phyloP scores from a whole-genome alignment of 2,329 filamentous ascomycete genomes.

The Sporothrix euskadiensis region DNA sequence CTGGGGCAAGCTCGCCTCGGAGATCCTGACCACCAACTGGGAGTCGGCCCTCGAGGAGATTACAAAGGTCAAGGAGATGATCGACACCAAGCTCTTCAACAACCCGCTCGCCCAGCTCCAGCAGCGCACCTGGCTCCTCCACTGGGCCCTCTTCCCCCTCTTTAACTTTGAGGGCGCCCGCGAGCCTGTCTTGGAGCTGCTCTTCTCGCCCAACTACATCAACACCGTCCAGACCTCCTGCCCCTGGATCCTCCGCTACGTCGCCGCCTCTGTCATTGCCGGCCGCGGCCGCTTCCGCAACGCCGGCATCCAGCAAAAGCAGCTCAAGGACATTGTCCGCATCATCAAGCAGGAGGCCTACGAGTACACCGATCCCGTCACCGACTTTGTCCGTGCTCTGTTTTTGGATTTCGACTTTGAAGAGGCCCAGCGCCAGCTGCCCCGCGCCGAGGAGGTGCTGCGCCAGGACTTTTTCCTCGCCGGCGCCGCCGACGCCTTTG shows the following conservation, averaged over 20 bases:
- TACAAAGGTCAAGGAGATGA: conserved; percentile 84
- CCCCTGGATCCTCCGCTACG: conserved; percentile 94
- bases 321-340: conserved; percentile 94
- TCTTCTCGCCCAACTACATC: conserved; percentile 97
- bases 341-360: conserved; percentile 97
- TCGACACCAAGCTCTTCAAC: conserved; percentile 93
- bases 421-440: conserved; percentile 87
- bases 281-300: conserved; percentile 81
- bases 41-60: conserved; percentile 89
- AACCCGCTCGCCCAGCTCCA: conserved; percentile 94
- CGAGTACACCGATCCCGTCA: conserved; percentile 95
- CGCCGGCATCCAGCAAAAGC: conserved; percentile 89
- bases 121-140: conserved; percentile 94
- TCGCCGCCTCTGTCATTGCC: conserved; percentile 91
- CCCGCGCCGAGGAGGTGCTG: conserved; percentile 85
- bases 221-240: conserved; percentile 99
- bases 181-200: conserved; percentile 88
- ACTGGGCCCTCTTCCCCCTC: conserved; percentile 98
- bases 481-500: conserved; percentile 79
- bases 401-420: conserved; percentile 97
- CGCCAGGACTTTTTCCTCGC: conserved; percentile 94
- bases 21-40: conserved; percentile 95
- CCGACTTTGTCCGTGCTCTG: conserved; percentile 92
- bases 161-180: conserved; percentile 95
- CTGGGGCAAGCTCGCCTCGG: conserved; percentile 96